A percentile compares a stretch with the other conserved stretches of the same genome.
phyloP scores from a whole-genome alignment of 1,139 yeast species.

The Zygosaccharomyces pseudobailii region DNA sequence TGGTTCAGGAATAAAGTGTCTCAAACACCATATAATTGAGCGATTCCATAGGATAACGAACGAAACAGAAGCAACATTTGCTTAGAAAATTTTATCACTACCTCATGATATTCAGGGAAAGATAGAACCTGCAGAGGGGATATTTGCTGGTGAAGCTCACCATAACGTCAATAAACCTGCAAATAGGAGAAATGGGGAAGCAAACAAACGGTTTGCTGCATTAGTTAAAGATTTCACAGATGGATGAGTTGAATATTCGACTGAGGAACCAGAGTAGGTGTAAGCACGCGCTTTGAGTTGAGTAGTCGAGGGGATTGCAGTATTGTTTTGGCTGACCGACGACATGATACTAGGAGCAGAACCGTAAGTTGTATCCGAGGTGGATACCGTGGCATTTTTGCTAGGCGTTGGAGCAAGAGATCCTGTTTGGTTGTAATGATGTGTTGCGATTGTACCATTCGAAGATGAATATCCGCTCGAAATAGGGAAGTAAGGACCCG shows the following conservation, averaged over 20 bases:
- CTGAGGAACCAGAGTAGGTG: not conserved
- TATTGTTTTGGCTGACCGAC: not conserved
- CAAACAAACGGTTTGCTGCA: constrained; percentile 14
- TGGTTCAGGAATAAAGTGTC: not conserved
- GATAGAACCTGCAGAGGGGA: not conserved
- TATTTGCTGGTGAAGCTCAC: not conserved
- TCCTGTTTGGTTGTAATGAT: not conserved
- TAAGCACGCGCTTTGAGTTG: not conserved
- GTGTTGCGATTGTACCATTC: not conserved
- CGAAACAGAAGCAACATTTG: not conserved
- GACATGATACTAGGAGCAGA: too few species aligned
- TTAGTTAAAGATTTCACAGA: constrained; percentile 1
- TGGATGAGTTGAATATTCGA: not conserved
- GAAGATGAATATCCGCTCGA: not conserved
- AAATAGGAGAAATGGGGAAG: constrained; percentile 5
- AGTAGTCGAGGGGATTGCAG: not conserved
- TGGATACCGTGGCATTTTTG: not conserved
- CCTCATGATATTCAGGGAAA: not conserved
- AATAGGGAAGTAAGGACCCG: not conserved
- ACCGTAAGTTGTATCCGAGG: not conserved
- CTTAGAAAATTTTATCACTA: not conserved
- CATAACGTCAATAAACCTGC: constrained; percentile 7
- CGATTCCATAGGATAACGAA: not conserved
- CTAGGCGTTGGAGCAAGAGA: not conserved
- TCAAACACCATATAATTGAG: not conserved